These are phyloP conservation scores for Neurospora sp. DNA, from an alignment of 495 filamentous ascomycete species.

Conservation along the genomic window DNA sequence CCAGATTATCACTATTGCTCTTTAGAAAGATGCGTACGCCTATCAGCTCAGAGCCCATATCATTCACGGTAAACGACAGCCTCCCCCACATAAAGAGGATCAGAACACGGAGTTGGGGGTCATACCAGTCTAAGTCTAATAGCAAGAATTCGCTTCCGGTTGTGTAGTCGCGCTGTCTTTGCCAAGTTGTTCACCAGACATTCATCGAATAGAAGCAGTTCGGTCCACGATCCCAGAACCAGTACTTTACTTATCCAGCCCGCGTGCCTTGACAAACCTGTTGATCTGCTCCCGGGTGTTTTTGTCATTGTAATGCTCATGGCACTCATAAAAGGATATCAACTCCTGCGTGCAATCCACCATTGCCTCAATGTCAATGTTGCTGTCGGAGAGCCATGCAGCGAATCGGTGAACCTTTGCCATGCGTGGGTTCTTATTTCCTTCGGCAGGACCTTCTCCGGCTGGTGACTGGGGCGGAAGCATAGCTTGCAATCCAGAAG, in stretches of 20 bases:
- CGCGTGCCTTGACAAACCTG: conserved; percentile 72
- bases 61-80: neutral
- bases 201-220: neutral
- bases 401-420: conserved; percentile 64
- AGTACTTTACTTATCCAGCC: conserved; percentile 54
- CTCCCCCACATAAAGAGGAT: too few species aligned
- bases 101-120: neutral
- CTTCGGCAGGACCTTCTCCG: conserved; percentile 11
- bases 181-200: neutral
- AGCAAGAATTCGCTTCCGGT: neutral
- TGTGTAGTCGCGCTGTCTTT: neutral
- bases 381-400: conserved; percentile 83
- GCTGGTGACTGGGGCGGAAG: neutral
- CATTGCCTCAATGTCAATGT: conserved; percentile 82
- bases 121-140: neutral
- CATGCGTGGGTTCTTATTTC: conserved; percentile 16
- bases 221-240: neutral
- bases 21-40: neutral
- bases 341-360: conserved; percentile 93
- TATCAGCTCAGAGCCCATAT: neutral
- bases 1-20: neutral
- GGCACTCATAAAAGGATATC: conserved; percentile 87
- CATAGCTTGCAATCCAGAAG: neutral
- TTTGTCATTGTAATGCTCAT: conserved; percentile 86
- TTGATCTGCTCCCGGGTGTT: conserved; percentile 52